Base-by-base conservation (phyloP, 306 rosid species). In the Crataegus laevigata region DNA sequence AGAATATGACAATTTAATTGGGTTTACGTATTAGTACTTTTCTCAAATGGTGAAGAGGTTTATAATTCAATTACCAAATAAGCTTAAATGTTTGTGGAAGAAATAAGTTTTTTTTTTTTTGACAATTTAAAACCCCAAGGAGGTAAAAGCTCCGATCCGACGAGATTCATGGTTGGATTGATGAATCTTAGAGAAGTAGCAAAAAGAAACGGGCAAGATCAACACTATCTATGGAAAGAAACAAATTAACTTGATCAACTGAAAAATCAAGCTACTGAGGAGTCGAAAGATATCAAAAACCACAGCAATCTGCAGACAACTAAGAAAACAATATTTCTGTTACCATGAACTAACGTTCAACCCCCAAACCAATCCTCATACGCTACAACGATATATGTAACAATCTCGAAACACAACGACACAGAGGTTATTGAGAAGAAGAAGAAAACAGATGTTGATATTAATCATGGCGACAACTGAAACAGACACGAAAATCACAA, bases 401-500 rank as follows among this genome's bases (percentile, higher is more conserved):
- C 67, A 59, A 32, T n/a, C 75, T 12, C 52, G 25, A 43, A 47
- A 50, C 54, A 50, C 30, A 55, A 32, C 11, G 6, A 57, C 8
- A 12, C 13, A 42, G 3, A 57, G 76, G 38, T 15, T 25, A 36
- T 18, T 45, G 57, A 65, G 55, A 62, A 64, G 66, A 69, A 75
- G 57, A 69, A 75, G 57, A 80, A 24, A 61, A 78, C 80, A 29
- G 28, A 36, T 69, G 75, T 66, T 25, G 55, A 52, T 58, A 64
- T 62, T 68, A 58, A 68, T 63, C 62, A 71, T 72, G 72, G 69
- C 73, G 57, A 82, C 68, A 76, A 74, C 21, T 66, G 62, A 34
- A 51, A 66, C 10, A 76, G 24, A 18, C 42, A 17, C 8, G 12
- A 45, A 30, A 30, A 47, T 22, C 57, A 69, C n/a, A 73, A 72